phyloP scores from a whole-genome alignment of 352 stramenopile genomes.

The Phytophthora brassicae region DNA sequence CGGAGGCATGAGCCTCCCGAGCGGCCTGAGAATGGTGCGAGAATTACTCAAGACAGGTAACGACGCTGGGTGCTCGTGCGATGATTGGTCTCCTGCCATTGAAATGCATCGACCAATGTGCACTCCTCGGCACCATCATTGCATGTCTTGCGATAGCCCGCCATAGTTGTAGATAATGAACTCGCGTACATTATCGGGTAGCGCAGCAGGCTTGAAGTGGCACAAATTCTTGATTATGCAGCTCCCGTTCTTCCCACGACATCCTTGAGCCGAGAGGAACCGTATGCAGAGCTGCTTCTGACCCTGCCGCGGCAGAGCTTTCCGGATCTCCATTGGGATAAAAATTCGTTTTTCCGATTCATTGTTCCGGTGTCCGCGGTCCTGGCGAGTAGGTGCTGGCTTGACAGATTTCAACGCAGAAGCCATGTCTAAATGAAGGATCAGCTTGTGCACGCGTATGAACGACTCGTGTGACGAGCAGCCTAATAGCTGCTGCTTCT shows the following conservation, averaged over 20 bases:
- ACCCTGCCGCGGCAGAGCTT: background rate
- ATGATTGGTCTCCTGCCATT: background rate
- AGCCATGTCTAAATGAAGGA: slow-evolving; percentile 1
- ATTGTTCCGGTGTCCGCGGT: background rate
- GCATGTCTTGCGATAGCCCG: too few relatives aligned
- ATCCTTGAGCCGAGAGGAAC: slow-evolving; percentile 2
- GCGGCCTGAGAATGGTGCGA: background rate
- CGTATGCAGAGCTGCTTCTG: background rate
- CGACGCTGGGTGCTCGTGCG: background rate
- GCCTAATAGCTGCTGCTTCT: background rate
- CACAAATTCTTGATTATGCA: background rate
- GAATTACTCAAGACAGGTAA: background rate
- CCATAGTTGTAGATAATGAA: background rate
- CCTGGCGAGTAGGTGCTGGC: background rate
- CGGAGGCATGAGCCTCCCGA: background rate
- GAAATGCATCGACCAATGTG: background rate
- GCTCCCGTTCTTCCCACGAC: background rate
- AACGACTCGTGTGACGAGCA: slow-evolving; percentile 4
- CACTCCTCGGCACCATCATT: slow-evolving; percentile 4
- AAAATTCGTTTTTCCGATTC: background rate
- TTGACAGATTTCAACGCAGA: background rate
- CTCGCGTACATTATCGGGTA: background rate
- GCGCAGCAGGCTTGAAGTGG: background rate
- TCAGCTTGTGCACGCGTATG: background rate
- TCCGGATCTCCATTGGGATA: background rate